Evolutionary conservation across 1,284 basidiomycete species (phyloP).

Genomic region (Farysia itapuensis): DNA sequence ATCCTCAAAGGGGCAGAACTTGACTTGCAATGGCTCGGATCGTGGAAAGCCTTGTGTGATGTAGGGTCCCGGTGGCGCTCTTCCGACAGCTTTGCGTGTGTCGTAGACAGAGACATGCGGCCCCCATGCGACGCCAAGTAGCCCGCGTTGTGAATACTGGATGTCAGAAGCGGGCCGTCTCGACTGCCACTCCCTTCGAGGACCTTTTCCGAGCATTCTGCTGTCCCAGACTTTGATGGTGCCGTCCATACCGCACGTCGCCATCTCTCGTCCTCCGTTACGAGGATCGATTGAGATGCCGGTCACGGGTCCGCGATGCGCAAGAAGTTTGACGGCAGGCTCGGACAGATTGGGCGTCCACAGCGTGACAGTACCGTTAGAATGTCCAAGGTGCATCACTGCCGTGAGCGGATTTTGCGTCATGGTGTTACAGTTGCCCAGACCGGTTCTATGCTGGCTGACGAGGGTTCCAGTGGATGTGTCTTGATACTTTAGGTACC

Average conservation of each 20-base stretch:
- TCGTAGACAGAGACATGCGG: conserved; percentile 70
- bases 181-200: conserved; percentile 77
- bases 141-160: conserved; percentile 70
- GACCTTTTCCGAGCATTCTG: conserved; percentile 82
- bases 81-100: conserved; percentile 35
- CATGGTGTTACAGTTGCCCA: conserved; percentile 80
- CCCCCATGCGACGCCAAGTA: conserved; percentile 80
- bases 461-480: conserved; percentile 88
- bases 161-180: conserved; percentile 62
- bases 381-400: conserved; percentile 87
- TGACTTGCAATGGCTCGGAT: conserved; percentile 71
- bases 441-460: conserved; percentile 72
- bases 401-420: conserved; percentile 86
- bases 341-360: conserved; percentile 94
- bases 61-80: conserved; percentile 64
- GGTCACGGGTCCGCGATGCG: conserved; percentile 84
- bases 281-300: conserved; percentile 78
- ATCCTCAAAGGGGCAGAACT: conserved; percentile 83
- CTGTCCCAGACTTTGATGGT: conserved; percentile 93
- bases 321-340: conserved; percentile 85
- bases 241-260: conserved; percentile 84
- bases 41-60: conserved; percentile 52
- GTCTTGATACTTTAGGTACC: conserved; percentile 95
- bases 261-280: conserved; percentile 80
- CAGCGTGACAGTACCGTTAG: conserved; percentile 76